Base-by-base conservation (phyloP, 2,329 filamentous ascomycete species). In the Aspergillus sp. region DNA sequence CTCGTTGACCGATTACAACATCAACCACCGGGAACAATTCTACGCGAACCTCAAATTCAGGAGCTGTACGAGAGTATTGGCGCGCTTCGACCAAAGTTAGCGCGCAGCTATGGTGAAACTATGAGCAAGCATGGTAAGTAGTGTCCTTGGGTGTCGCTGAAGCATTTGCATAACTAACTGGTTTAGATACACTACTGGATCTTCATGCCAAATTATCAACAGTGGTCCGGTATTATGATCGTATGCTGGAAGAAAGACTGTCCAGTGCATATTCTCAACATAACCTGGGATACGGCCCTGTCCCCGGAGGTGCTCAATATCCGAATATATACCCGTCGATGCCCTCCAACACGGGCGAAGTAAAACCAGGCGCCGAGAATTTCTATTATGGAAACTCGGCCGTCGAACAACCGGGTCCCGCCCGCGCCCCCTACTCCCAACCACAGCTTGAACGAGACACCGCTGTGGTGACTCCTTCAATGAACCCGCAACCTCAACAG, bases 71-170 rank as follows among this genome's bases (percentile, higher is more conserved):
- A 98, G 70, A 96, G 93, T 67, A 98, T 99, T 67, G 92, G 93
- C n/a, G 84, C 91, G 15, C 79, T 99, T 62, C 85, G 95, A 50
- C 95, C 95, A 1, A 99, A 99, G 74, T 81, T 99, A 55, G 95
- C 95, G 4, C 86, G 95, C 57, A 97, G 93, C 0, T 97, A 98
- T 71, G 95, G 95, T 55, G 95, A 99, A 78, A 97, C 95, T 0
- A 98, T 99, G 95, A 98, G 95, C 84, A 99, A 99, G 76, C 95
- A 98, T 74, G 93, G 91, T 91, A 79, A 77, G 91, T 91, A 79
- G 77, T 27, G 27, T 37, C 19, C 15, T n/a, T 5, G 11, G 19
- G 12, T 46, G n/a, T 39, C 27, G 14, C 8, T 24, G 7, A 43
- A 43, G 40, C 7, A 14, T 12, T 44, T 24, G 17, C 12, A 52